Evolutionary conservation across 371 early-diverging fungal species (phyloP), one percentile per base, ranked within the genome.

Genomic region (Mucor plumbeus): DNA sequence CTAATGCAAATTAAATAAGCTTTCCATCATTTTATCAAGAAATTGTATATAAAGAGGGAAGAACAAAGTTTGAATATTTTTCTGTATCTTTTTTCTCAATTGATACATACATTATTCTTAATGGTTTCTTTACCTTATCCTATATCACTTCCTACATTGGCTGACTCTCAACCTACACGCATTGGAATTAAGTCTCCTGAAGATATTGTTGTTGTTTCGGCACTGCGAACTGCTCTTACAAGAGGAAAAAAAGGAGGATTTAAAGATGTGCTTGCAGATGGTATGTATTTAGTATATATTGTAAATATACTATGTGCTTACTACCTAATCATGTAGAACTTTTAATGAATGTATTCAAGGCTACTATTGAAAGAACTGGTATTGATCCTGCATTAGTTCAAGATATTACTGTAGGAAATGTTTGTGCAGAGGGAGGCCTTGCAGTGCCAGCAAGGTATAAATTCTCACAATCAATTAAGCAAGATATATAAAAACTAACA

Each of bases 391-490:
- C 86, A 36, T 69, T 95, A 26, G 94, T 99, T 60, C 88, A 98
- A 64, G 99, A 99, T 76, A 92, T 99, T 67, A 90, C 91, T 74
- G 97, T 98, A 40, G 99, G 99, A 60, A 97, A 92, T 75, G 97
- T 96, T 54, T 86, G 94, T 67, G 90, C 94, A 70, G 90, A 95
- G 61, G 95, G 95, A 66, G 95, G 94, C 64, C 97, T 70, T 95
- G 95, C 61, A 96, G 96, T 67, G 97, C 96, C 67, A 95, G 93
- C 53, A 31, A 69, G 87, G 90, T 60, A 91, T 96, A 36, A 26
- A 26, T 26, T 26, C 26, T 26, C 26, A 26, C 26, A 26, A 26
- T 26, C 3, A 26, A 26, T 26, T 26, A 26, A 26, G 3, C 26
- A 3, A 26, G 1, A 26, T 26, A 26, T 26, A 26, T 26, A 26